phyloP scores from a whole-genome alignment of 306 rosid genomes.

The Astragalus membranaceus region DNA sequence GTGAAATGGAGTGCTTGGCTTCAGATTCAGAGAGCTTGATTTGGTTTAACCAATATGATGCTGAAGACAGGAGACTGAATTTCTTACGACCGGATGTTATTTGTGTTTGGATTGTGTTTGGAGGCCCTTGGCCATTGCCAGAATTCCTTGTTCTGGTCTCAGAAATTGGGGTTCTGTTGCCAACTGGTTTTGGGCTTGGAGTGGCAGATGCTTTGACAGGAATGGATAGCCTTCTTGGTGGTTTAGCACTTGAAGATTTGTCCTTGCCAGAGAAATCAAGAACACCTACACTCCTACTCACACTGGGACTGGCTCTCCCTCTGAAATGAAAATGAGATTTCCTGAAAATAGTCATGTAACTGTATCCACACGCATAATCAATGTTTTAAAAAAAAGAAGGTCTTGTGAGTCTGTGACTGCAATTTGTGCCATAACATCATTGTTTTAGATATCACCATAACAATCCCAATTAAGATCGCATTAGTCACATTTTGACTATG shows the following conservation, averaged over 20 bases:
- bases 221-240: conserved; percentile 78
- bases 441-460: too few relatives aligned
- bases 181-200: conserved; percentile 42
- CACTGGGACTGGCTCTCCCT: conserved; percentile 41
- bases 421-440: too few relatives aligned
- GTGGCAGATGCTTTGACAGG: conserved; percentile 51
- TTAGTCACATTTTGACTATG: too few relatives aligned
- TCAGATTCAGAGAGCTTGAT: conserved; percentile 83
- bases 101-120: conserved; percentile 52
- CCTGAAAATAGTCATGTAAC: too few relatives aligned
- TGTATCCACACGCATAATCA: too few relatives aligned
- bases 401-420: too few relatives aligned
- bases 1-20: conserved; percentile 66
- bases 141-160: conserved; percentile 49
- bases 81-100: conserved; percentile 43
- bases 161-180: conserved; percentile 65
- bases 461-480: too few relatives aligned
- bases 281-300: conserved; percentile 69
- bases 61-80: conserved; percentile 53
- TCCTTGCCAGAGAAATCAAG: conserved; percentile 78
- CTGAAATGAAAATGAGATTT: conserved; percentile 24
- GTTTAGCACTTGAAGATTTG: conserved; percentile 67
- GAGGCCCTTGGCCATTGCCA: conserved; percentile 29
- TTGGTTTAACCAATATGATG: conserved; percentile 82
- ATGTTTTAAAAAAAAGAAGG: too few relatives aligned